Evolutionary conservation across 345 rosid genomes (phyloP).

Genomic region (Ceriops decandra): DNA sequence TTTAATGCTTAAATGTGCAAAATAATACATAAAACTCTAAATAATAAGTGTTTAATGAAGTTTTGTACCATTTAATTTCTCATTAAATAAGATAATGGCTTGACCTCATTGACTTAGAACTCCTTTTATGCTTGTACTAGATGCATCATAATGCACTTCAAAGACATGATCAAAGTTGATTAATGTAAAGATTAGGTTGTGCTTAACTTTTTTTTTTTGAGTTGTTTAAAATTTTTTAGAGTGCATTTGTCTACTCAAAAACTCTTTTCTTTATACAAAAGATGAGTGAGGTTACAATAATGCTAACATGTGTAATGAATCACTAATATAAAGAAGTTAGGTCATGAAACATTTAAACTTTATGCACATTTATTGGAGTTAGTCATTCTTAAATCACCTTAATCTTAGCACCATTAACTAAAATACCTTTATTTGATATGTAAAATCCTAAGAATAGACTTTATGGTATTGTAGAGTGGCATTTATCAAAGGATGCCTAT

Average conservation of each 20-base stretch:
- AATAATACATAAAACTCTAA: background rate
- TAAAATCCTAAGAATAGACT: background rate
- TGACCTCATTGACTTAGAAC: background rate
- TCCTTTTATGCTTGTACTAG: background rate
- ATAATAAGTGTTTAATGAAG: background rate
- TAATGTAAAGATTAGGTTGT: background rate
- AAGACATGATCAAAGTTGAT: background rate
- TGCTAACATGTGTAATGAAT: background rate
- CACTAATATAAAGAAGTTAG: background rate
- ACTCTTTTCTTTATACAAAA: background rate
- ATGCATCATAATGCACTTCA: background rate
- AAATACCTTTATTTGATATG: fast-evolving
- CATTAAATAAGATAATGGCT: background rate
- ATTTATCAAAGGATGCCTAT: background rate
- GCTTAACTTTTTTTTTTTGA: background rate
- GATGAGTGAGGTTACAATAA: background rate
- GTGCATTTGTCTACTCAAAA: background rate
- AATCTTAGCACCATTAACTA: too few species aligned
- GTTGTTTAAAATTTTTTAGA: too few species aligned
- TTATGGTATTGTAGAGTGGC: background rate
- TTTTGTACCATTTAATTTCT: background rate
- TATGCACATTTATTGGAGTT: background rate
- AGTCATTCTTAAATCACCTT: background rate
- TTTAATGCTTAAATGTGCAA: background rate
- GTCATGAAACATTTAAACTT: background rate